phyloP scores from a whole-genome alignment of 768 basidiomycete genomes.

The Coprinellus aureogranulatus region DNA sequence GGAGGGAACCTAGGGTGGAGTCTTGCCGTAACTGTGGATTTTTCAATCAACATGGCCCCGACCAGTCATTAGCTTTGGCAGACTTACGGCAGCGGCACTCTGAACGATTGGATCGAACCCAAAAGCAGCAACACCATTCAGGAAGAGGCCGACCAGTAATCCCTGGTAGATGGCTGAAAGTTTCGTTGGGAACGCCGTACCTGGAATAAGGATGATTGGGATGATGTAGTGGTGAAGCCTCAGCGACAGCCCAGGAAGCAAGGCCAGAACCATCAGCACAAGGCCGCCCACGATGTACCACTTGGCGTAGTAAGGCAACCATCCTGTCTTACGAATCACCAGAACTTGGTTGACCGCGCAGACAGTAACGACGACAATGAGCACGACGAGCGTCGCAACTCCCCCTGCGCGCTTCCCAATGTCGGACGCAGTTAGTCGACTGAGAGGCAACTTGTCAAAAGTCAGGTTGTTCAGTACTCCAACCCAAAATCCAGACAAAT shows the following conservation, averaged over 20 bases:
- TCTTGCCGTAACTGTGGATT: constrained; percentile 62
- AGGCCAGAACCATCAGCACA: constrained; percentile 60
- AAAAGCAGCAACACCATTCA: constrained; percentile 77
- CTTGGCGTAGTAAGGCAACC: constrained; percentile 70
- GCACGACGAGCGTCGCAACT: constrained; percentile 64
- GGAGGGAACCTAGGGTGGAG: constrained; percentile 62
- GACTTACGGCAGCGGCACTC: constrained; percentile 65
- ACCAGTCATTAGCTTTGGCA: neutral
- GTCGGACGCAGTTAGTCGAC: constrained; percentile 70
- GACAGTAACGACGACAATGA: constrained; percentile 57
- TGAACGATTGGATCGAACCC: constrained; percentile 80
- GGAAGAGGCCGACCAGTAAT: constrained; percentile 77
- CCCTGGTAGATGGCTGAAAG: constrained; percentile 79
- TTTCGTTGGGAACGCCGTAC: constrained; percentile 78
- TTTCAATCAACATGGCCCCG: constrained; percentile 4
- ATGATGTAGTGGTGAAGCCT: constrained; percentile 84
- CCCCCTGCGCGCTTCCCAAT: constrained; percentile 64
- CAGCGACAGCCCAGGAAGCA: constrained; percentile 65
- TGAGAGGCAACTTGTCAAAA: constrained; percentile 69
- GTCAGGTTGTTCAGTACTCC: constrained; percentile 75
- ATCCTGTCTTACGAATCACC: constrained; percentile 83
- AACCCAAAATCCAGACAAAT: constrained; percentile 75
- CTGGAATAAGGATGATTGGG: constrained; percentile 70
- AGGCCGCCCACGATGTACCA: constrained; percentile 74
- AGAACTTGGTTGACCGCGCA: constrained; percentile 72